Percentiles rank a stretch among this genome's conserved stretches.
Evolutionary conservation across 371 early-diverging fungal genomes (phyloP).

Genomic region (Mortierella sp.): DNA sequence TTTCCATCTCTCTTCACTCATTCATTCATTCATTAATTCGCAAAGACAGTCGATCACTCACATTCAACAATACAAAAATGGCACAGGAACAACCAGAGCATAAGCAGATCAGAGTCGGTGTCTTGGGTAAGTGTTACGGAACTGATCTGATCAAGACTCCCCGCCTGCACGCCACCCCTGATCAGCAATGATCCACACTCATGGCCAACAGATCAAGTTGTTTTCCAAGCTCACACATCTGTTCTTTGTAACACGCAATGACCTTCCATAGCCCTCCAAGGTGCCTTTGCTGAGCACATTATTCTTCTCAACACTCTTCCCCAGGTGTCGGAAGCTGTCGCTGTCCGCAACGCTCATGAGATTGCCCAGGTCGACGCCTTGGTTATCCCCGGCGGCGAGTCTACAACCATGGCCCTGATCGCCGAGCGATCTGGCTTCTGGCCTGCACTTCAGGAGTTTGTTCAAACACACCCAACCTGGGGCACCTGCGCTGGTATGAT

Average conservation of each 20-base stretch:
- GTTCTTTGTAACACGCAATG: no score
- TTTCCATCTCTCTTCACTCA: no score
- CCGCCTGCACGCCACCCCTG: no score
- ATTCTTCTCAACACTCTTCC: slow-evolving; percentile 75
- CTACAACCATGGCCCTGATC: slow-evolving; percentile 91
- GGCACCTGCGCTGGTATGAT: slow-evolving; percentile 98
- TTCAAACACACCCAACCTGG: slow-evolving; percentile 85
- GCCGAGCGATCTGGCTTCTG: slow-evolving; percentile 86
- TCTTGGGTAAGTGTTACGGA: slow-evolving; percentile 30
- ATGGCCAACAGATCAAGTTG: background rate
- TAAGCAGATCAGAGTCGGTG: slow-evolving; percentile 51
- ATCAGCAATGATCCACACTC: background rate
- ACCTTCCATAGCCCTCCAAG: slow-evolving; percentile 84
- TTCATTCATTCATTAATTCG: no score
- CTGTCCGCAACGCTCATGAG: slow-evolving; percentile 76
- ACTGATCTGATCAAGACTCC: slow-evolving; percentile 13
- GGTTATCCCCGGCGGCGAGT: slow-evolving; percentile 96
- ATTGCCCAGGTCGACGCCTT: slow-evolving; percentile 80
- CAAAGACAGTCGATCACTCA: no score
- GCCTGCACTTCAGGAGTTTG: slow-evolving; percentile 81
- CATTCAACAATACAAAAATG: slow-evolving; percentile 11
- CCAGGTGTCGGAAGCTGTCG: slow-evolving; percentile 69
- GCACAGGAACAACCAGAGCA: slow-evolving; percentile 22
- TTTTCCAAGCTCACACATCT: background rate
- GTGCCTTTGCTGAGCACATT: slow-evolving; percentile 93